Evolutionary conservation across 2,329 filamentous ascomycete genomes (phyloP).

Genomic region (Cytospora paraplurivora): DNA sequence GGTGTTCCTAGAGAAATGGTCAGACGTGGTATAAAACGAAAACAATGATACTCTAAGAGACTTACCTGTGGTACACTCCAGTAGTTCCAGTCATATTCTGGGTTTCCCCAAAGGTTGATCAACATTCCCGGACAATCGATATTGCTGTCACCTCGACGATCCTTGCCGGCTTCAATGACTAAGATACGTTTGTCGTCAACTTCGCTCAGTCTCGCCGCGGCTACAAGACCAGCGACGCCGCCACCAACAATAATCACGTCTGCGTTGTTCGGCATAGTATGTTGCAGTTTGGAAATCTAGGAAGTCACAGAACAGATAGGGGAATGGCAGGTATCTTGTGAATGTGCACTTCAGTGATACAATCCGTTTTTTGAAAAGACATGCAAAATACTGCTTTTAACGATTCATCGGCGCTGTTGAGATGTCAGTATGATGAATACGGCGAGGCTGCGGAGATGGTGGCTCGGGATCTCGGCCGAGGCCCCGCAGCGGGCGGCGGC

Average conservation of each 20-base stretch:
- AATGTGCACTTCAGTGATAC: too few relatives aligned
- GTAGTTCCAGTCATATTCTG: background rate
- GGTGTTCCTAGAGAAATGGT: background rate
- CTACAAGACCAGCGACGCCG: background rate
- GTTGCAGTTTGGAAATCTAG: too few relatives aligned
- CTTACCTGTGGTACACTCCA: background rate
- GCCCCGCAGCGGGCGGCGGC: too few relatives aligned
- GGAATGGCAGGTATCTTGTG: too few relatives aligned
- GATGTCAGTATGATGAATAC: too few relatives aligned
- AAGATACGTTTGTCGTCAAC: background rate
- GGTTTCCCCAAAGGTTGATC: background rate
- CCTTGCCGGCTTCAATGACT: background rate
- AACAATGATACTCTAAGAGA: background rate
- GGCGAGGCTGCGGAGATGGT: too few relatives aligned
- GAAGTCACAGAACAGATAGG: too few relatives aligned
- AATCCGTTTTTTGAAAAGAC: too few relatives aligned
- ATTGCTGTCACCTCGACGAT: background rate
- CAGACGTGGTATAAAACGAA: background rate
- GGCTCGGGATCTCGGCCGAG: too few relatives aligned
- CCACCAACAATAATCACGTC: conserved; percentile 1
- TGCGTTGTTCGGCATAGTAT: too few relatives aligned
- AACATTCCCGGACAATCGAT: background rate
- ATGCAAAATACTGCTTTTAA: too few relatives aligned
- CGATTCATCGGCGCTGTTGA: conserved; percentile 15
- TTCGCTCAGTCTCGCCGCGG: background rate